Percentiles rank a stretch among this genome's conserved stretches.
phyloP scores from a whole-genome alignment of 345 rosid genomes.

The Eucalyptus sp. region DNA sequence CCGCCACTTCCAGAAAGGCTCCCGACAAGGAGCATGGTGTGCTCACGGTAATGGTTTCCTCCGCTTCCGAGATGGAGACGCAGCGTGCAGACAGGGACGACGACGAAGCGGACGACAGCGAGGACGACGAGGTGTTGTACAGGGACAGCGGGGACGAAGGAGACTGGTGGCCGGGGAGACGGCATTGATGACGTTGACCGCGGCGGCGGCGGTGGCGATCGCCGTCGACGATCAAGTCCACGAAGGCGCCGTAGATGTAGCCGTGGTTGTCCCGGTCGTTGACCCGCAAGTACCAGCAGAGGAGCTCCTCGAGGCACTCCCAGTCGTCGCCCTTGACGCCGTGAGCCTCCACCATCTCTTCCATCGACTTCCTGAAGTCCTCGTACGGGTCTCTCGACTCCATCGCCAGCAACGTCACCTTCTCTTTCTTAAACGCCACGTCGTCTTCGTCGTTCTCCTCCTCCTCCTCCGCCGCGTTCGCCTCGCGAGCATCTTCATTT shows the following conservation, averaged over 20 bases:
- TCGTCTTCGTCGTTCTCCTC: not conserved
- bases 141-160: constrained; percentile 51
- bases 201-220: constrained; percentile 2
- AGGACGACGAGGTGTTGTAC: constrained; percentile 18
- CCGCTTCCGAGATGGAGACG: constrained; percentile 16
- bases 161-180: constrained; percentile 25
- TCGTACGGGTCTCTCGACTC: constrained; percentile 62
- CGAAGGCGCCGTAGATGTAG: constrained; percentile 66
- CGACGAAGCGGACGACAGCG: constrained; percentile 24
- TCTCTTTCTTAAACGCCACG: constrained; percentile 32
- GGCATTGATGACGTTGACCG: not conserved
- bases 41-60: not conserved
- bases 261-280: constrained; percentile 61
- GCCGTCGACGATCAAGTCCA: constrained; percentile 50
- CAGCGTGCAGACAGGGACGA: constrained; percentile 34
- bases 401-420: constrained; percentile 37
- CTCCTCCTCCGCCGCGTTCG: not conserved
- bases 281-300: constrained; percentile 53
- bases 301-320: constrained; percentile 60
- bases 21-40: not conserved
- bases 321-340: constrained; percentile 33
- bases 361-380: constrained; percentile 87
- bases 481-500: not conserved
- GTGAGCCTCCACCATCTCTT: constrained; percentile 83
- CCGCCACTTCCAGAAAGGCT: not conserved